These are phyloP conservation scores for Beauveria caledonica DNA, from an alignment of 2,329 filamentous ascomycete species.

Conservation along the genomic window DNA sequence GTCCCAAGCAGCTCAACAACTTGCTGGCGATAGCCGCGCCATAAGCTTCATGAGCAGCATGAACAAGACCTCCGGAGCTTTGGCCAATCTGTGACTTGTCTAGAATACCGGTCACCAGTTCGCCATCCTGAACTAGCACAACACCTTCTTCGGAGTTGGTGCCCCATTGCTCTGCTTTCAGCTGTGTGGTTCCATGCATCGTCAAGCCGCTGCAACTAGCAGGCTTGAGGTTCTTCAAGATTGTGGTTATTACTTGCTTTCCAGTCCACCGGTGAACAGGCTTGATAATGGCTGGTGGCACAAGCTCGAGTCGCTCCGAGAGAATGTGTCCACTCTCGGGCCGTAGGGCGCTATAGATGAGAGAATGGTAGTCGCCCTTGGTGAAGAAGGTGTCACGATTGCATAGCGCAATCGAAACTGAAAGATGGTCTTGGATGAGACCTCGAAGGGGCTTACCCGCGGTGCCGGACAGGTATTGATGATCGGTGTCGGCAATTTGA, in stretches of 20 bases:
- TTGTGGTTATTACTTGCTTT: slow-evolving; percentile 89
- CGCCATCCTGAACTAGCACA: slow-evolving; percentile 78
- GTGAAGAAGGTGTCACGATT: slow-evolving; percentile 88
- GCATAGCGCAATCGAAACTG: slow-evolving; percentile 84
- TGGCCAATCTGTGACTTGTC: slow-evolving; percentile 95
- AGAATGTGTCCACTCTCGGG: slow-evolving; percentile 87
- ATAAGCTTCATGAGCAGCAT: slow-evolving; percentile 88
- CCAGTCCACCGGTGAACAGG: slow-evolving; percentile 83
- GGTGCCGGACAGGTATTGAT: slow-evolving; percentile 92
- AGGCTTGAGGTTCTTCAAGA: slow-evolving; percentile 86
- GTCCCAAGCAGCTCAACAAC: slow-evolving; percentile 79
- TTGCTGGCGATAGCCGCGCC: slow-evolving; percentile 81
- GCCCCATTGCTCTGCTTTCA: slow-evolving; percentile 74
- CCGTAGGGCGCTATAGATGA: slow-evolving; percentile 84
- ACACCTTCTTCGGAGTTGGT: slow-evolving; percentile 65
- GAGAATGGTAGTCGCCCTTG: slow-evolving; percentile 79
- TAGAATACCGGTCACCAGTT: slow-evolving; percentile 82
- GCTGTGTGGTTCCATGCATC: slow-evolving; percentile 70
- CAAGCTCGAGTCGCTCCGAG: slow-evolving; percentile 69
- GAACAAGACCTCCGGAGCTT: slow-evolving; percentile 76
- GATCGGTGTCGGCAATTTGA: slow-evolving; percentile 90
- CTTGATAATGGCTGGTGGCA: slow-evolving; percentile 75
- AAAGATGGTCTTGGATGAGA: slow-evolving; percentile 97
- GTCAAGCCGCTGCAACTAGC: slow-evolving; percentile 66
- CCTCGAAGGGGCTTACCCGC: slow-evolving; percentile 89